Evolutionary conservation across 129 eudicot species (phyloP), one percentile per base, ranked within the genome.

Genomic region (Centella asiatica): DNA sequence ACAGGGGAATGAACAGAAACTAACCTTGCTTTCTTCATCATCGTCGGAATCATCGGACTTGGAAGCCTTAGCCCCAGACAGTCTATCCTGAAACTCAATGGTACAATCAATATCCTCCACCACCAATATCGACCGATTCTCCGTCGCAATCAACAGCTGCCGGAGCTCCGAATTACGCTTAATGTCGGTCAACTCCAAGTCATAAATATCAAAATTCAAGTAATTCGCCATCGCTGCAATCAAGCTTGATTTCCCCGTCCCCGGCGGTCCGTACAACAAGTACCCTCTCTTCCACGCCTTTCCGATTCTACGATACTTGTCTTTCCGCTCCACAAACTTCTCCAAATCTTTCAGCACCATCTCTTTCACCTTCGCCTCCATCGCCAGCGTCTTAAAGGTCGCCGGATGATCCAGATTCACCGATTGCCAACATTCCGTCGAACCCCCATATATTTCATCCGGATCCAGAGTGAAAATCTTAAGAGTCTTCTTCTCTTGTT

Each of bases 241-340:
- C 74, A 86, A 49, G 65, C 86, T 86, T 3, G 95, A 82, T 44
- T 82, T 82, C 32, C 95, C 86, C 0, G 86, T 85, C 28, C 94
- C 94, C 0, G 94, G 88, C 10, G 88, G 94, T 6, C 94, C 94
- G 56, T 85, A 73, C 90, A 86, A 64, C 73, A 86, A 45, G 18
- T 83, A 80, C 54, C 90, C 95, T 73, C 95, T 72, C 71, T 83
- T 86, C 95, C 95, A 86, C 1, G 95, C 95, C 72, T 86, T 86
- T 12, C 95, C 85, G 1, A 83, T 80, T 20, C 52, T 77, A 57
- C 78, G 49, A 17, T 86, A 86, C 32, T 68, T 74, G 19, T 80
- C 87, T 47, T 63, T 74, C 72, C 95, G 66, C 48, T 29, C 29
- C 27, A 86, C 70, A 69, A 83, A 86, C 72, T 78, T 66, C 65